Evolutionary conservation across 176 grass and related monocot species (phyloP).

Genomic region (Calamus simplicifolius): DNA sequence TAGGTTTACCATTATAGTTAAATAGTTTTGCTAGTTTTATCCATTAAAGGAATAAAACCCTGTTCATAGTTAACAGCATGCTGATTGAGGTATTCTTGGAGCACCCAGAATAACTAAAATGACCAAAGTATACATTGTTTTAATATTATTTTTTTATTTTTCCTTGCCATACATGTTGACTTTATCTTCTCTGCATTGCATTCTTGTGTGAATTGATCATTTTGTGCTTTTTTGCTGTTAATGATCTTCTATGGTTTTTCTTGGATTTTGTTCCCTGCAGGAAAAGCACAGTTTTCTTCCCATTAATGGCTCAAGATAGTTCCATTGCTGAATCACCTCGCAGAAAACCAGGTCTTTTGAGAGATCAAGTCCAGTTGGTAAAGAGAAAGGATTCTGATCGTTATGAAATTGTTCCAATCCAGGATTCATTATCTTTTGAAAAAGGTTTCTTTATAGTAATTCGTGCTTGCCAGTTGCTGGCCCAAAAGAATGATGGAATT

Average conservation of each 20-base stretch:
- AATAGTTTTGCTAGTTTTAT: no score
- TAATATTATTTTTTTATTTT: no score
- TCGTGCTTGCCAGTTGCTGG: slow-evolving; percentile 79
- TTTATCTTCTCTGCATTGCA: no score
- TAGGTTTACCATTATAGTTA: no score
- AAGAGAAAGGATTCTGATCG: slow-evolving; percentile 68
- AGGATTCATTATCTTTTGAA: slow-evolving; percentile 77
- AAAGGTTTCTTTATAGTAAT: slow-evolving; percentile 95
- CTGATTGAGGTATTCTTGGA: no score
- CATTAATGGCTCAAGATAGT: slow-evolving; percentile 46
- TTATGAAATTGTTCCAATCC: slow-evolving; percentile 75
- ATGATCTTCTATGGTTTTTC: neutral
- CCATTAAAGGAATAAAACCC: no score
- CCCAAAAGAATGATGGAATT: slow-evolving; percentile 78
- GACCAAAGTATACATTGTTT: no score
- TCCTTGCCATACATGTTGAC: no score
- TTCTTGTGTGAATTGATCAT: no score
- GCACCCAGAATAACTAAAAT: no score
- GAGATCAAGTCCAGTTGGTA: slow-evolving; percentile 79
- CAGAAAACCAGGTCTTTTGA: slow-evolving; percentile 57
- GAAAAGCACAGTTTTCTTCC: neutral
- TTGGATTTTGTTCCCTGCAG: no score
- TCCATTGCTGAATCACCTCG: slow-evolving; percentile 54
- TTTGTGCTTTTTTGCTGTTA: neutral
- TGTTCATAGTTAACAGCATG: no score